These are phyloP conservation scores for Phytophthora citricola DNA, from an alignment of 352 stramenopile species.

Conservation along the genomic window DNA sequence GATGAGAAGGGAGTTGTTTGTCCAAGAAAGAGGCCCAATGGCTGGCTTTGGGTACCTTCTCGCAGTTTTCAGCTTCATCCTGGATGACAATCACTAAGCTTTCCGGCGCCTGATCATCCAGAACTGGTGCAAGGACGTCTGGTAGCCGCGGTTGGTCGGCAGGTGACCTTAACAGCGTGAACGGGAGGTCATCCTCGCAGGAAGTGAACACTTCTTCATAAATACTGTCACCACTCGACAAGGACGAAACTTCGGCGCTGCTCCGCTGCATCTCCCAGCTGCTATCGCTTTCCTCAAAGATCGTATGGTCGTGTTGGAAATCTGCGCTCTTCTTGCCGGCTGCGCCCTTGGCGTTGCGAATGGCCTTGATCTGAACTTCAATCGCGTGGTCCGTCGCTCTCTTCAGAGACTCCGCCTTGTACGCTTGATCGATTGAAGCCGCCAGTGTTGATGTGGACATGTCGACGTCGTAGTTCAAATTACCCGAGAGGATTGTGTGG, in stretches of 20 bases:
- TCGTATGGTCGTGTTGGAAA: conserved; percentile 14
- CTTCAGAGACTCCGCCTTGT: conserved; percentile 74
- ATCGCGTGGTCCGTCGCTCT: conserved; percentile 65
- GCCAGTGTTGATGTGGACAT: conserved; percentile 46
- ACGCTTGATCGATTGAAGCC: conserved; percentile 69
- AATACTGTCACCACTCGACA: conserved; percentile 34
- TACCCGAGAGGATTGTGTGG: conserved; percentile 83
- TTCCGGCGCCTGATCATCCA: conserved; percentile 13
- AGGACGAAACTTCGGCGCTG: conserved; percentile 28
- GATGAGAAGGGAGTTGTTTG: conserved; percentile 40
- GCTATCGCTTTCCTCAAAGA: conserved; percentile 14
- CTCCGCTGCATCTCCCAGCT: conserved; percentile 28
- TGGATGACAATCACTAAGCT: conserved; percentile 40
- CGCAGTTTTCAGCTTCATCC: conserved; percentile 15
- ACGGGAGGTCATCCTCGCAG: conserved; percentile 61
- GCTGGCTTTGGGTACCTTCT: conserved; percentile 12
- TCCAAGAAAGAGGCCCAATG: conserved; percentile 65
- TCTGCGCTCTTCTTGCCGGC: conserved; percentile 16
- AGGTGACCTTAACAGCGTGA: conserved; percentile 70
- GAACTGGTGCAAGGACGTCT: conserved; percentile 12
- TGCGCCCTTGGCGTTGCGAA: conserved; percentile 20
- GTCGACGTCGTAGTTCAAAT: conserved; percentile 83
- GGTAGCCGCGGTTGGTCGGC: not conserved
- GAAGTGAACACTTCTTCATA: conserved; percentile 67
- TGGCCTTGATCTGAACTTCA: conserved; percentile 61